A percentile compares a stretch with the other conserved stretches of the same genome.
Evolutionary conservation across 805 yeast species (phyloP).

Genomic region (Metschnikowia koreensis): DNA sequence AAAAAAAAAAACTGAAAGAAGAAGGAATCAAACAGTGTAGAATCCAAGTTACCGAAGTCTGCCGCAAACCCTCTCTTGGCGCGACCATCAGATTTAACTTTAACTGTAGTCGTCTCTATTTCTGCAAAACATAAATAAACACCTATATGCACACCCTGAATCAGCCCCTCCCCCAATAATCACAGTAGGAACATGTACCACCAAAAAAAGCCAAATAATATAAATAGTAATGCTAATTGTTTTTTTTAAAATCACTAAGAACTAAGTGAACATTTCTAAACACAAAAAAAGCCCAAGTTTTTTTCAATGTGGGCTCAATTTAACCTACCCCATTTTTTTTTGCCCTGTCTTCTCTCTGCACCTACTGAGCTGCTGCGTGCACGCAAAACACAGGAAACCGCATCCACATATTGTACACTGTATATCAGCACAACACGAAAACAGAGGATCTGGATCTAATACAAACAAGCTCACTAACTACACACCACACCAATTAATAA

Average conservation of each 20-base stretch:
- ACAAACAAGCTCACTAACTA: too few relatives aligned
- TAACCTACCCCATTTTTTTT: too few relatives aligned
- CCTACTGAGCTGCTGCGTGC: background rate
- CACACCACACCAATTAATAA: background rate
- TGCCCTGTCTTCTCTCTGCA: background rate
- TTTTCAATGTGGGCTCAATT: too few relatives aligned
- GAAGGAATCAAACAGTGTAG: too few relatives aligned
- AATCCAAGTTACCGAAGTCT: too few relatives aligned
- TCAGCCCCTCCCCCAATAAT: background rate
- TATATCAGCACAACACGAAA: background rate
- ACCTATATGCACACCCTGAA: background rate
- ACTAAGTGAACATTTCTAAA: background rate
- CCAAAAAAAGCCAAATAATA: too few relatives aligned
- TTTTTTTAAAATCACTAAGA: background rate
- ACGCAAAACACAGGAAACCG: background rate
- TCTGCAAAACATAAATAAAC: background rate
- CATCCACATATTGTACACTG: background rate
- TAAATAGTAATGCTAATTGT: too few relatives aligned
- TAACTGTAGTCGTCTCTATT: background rate
- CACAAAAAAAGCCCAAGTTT: too few relatives aligned
- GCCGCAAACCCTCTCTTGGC: too few relatives aligned
- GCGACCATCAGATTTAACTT: too few relatives aligned
- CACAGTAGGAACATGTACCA: too few relatives aligned
- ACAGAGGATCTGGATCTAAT: background rate
- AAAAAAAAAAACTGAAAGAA: too few relatives aligned